These are phyloP conservation scores for Microbotryum intermedium DNA, from an alignment of 1,284 basidiomycete species.

Conservation along the genomic window DNA sequence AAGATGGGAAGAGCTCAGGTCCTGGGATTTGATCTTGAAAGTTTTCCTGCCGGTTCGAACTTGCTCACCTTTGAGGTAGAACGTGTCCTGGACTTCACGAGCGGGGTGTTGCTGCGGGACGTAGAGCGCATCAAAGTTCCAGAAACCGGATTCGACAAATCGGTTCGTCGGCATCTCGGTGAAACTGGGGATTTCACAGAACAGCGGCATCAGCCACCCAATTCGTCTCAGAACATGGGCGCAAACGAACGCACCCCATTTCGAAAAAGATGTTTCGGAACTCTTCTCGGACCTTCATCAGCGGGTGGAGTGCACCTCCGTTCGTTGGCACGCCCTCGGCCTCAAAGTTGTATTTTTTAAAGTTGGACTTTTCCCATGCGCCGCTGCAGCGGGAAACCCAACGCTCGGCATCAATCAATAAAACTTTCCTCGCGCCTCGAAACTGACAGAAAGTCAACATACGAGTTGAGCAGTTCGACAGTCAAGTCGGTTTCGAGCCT, in stretches of 20 bases:
- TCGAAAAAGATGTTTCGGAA: slow-evolving; percentile 98
- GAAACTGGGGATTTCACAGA: slow-evolving; percentile 53
- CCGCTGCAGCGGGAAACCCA: too few species aligned
- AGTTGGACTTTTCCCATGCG: slow-evolving; percentile 79
- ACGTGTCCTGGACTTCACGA: slow-evolving; percentile 95
- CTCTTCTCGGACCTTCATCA: slow-evolving; percentile 96
- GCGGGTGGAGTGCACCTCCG: slow-evolving; percentile 87
- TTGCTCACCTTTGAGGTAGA: slow-evolving; percentile 79
- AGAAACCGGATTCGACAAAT: slow-evolving; percentile 97
- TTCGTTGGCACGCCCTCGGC: slow-evolving; percentile 82
- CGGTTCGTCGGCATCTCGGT: slow-evolving; percentile 98
- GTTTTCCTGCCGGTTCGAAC: not conserved
- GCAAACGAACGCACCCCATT: slow-evolving; percentile 66
- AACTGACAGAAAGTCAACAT: slow-evolving; percentile 33
- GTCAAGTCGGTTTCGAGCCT: slow-evolving; percentile 98
- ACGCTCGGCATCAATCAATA: not conserved
- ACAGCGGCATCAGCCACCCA: not conserved
- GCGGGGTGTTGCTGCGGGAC: slow-evolving; percentile 99
- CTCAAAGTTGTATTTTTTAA: slow-evolving; percentile 99
- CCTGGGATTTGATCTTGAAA: not conserved
- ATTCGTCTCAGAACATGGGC: not conserved
- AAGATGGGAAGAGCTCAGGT: not conserved
- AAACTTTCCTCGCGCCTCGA: too few species aligned
- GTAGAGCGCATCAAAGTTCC: slow-evolving; percentile 98
- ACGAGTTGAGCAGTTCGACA: slow-evolving; percentile 88